Percentiles rank a stretch among this genome's conserved stretches.
Evolutionary conservation across 2,329 filamentous ascomycete species (phyloP).

Genomic region (Neobulgaria alba): DNA sequence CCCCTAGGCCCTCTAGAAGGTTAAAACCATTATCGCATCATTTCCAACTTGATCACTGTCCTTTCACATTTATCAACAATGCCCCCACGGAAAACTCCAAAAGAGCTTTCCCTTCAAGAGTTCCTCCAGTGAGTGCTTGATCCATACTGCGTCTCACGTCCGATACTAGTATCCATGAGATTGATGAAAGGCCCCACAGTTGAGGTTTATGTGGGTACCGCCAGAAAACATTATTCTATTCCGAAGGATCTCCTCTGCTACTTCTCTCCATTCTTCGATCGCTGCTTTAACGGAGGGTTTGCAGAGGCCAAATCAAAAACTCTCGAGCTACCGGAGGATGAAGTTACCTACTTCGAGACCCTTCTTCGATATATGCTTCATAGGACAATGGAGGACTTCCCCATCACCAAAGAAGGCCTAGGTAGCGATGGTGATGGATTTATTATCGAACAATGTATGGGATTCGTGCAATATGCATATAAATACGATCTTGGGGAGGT

Average conservation of each 20-base stretch:
- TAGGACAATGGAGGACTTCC: background rate
- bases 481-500: slow-evolving; percentile 4
- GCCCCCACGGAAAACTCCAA: no score
- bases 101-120: background rate
- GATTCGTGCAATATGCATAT: slow-evolving; percentile 4
- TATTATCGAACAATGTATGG: slow-evolving; percentile 1
- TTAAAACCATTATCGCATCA: no score
- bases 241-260: slow-evolving; percentile 12
- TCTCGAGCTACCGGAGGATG: slow-evolving; percentile 9
- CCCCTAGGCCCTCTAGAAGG: no score
- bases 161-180: slow-evolving; percentile 1
- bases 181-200: slow-evolving; percentile 7
- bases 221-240: slow-evolving; percentile 9
- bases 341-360: slow-evolving; percentile 7
- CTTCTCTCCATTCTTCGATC: slow-evolving; percentile 11
- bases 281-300: slow-evolving; percentile 11
- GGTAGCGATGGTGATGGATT: background rate
- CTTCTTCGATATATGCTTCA: slow-evolving; percentile 8
- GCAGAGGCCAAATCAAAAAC: slow-evolving; percentile 7
- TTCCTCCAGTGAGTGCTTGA: background rate
- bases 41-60: no score
- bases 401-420: background rate
- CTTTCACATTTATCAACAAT: no score
- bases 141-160: background rate
- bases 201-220: slow-evolving; percentile 10